These are phyloP conservation scores for Salix viminalis DNA, from an alignment of 345 rosid species.

Conservation along the genomic window DNA sequence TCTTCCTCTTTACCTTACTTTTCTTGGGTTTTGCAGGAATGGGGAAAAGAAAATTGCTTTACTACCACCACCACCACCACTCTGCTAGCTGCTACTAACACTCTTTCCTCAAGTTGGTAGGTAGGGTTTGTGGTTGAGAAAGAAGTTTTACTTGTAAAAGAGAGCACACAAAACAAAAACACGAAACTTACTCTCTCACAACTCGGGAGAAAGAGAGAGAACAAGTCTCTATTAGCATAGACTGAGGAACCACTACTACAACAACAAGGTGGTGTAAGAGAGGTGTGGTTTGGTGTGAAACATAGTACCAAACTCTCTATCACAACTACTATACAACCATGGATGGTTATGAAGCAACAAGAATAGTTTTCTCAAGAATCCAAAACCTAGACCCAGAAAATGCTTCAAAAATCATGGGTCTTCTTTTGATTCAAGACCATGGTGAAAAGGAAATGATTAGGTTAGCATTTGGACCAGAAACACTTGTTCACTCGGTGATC, in stretches of 20 bases:
- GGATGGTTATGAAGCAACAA: conserved; percentile 92
- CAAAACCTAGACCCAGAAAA: conserved; percentile 74
- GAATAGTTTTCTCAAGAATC: conserved; percentile 77
- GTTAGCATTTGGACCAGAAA: conserved; percentile 82
- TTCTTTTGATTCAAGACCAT: conserved; percentile 81
- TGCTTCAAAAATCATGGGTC: conserved; percentile 93
- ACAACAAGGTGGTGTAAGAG: conserved; percentile 16
- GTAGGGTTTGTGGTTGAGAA: conserved; percentile 53
- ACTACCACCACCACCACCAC: neutral
- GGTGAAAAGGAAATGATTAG: conserved; percentile 97
- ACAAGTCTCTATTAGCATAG: conserved; percentile 11
- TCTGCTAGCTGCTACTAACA: conserved; percentile 13
- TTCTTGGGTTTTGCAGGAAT: conserved; percentile 47
- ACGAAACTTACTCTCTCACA: neutral
- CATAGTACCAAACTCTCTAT: conserved; percentile 22
- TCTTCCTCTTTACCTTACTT: conserved; percentile 17
- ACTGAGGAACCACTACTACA: conserved; percentile 11
- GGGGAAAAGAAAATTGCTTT: conserved; percentile 20
- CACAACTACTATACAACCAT: conserved; percentile 31
- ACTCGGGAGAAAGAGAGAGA: neutral
- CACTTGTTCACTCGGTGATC: conserved; percentile 67
- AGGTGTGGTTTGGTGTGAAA: conserved; percentile 29
- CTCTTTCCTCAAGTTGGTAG: conserved; percentile 34
- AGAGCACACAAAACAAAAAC: neutral
- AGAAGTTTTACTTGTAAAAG: conserved; percentile 38